These are phyloP conservation scores for Microstegium vimineum DNA, from an alignment of 176 grass and related monocot species.

Conservation along the genomic window DNA sequence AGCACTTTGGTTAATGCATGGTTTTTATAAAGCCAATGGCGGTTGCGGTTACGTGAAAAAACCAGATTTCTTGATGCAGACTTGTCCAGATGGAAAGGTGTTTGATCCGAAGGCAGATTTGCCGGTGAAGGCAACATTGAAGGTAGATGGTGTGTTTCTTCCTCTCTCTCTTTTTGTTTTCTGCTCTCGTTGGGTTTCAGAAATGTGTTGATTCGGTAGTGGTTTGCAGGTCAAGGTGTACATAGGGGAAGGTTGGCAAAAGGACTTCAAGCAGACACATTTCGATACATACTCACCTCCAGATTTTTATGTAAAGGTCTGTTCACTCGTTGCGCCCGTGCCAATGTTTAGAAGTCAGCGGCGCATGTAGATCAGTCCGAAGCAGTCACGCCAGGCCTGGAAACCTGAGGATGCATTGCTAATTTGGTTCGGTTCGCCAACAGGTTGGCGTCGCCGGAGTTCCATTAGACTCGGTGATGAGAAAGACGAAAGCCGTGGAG, in stretches of 20 bases:
- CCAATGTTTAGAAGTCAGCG: background rate
- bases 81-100: conserved; percentile 66
- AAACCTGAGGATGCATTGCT: background rate
- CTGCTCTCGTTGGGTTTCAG: background rate
- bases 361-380: background rate
- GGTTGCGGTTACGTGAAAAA: conserved; percentile 91
- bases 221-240: conserved; percentile 82
- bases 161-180: too few relatives aligned
- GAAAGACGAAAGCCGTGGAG: conserved; percentile 82
- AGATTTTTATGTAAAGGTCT: conserved; percentile 84
- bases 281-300: conserved; percentile 93
- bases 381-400: background rate
- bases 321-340: background rate
- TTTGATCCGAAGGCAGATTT: conserved; percentile 72
- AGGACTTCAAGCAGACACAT: conserved; percentile 76
- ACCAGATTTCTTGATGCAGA: conserved; percentile 87
- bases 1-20: conserved; percentile 94
- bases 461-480: conserved; percentile 81
- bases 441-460: conserved; percentile 96
- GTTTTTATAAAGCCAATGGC: conserved; percentile 88
- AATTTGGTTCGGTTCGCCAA: background rate
- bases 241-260: conserved; percentile 86
- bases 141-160: background rate
- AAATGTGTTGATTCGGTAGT: conserved; percentile 1
- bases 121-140: conserved; percentile 74